These are phyloP conservation scores for Talaromyces piceae DNA, from an alignment of 2,329 filamentous ascomycete genomes.

Conservation along the genomic window DNA sequence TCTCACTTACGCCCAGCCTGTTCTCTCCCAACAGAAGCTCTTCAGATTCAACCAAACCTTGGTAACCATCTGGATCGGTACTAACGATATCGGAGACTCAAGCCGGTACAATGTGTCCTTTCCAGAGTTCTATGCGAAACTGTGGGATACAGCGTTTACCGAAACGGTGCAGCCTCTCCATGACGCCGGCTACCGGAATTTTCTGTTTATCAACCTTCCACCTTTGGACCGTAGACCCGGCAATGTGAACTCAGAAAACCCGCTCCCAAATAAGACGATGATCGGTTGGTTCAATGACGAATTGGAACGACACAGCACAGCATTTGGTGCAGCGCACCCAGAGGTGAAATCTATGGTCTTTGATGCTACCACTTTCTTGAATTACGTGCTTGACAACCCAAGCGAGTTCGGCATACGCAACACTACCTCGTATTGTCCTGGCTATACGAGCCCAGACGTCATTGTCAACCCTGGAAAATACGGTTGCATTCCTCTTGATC, in stretches of 20 bases:
- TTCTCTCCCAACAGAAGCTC: slow-evolving; percentile 28
- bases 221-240: slow-evolving; percentile 42
- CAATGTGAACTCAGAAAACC: slow-evolving; percentile 25
- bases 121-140: slow-evolving; percentile 36
- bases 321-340: slow-evolving; percentile 26
- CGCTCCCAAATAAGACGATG: slow-evolving; percentile 41
- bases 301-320: slow-evolving; percentile 25
- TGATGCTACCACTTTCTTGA: slow-evolving; percentile 38
- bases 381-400: slow-evolving; percentile 37
- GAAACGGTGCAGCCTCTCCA: slow-evolving; percentile 35
- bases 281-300: slow-evolving; percentile 40
- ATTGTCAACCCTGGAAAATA: slow-evolving; percentile 36
- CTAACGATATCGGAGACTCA: slow-evolving; percentile 51
- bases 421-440: slow-evolving; percentile 38
- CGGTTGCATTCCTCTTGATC: slow-evolving; percentile 37
- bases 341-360: slow-evolving; percentile 37
- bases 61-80: slow-evolving; percentile 48
- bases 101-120: slow-evolving; percentile 36
- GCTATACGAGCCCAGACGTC: slow-evolving; percentile 42
- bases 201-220: slow-evolving; percentile 46
- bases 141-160: slow-evolving; percentile 35
- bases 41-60: slow-evolving; percentile 28
- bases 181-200: slow-evolving; percentile 38
- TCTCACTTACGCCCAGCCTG: slow-evolving; percentile 37
- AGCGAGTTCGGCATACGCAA: slow-evolving; percentile 39